These are phyloP conservation scores for Dioszegia aurantiaca DNA, from an alignment of 768 basidiomycete genomes.

Conservation along the genomic window DNA sequence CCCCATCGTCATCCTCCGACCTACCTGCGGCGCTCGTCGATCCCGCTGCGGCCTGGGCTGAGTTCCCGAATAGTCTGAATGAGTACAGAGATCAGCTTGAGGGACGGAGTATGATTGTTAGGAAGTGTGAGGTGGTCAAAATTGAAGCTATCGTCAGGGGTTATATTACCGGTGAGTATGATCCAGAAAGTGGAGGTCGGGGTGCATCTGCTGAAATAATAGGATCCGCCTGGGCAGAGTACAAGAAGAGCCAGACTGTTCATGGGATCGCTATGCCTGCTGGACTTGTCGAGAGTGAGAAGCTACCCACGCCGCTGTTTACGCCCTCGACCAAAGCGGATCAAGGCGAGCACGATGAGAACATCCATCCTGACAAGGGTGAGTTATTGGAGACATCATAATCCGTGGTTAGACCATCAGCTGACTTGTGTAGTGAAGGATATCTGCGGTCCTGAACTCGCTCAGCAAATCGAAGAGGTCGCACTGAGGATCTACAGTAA, in stretches of 20 bases:
- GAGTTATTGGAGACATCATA: constrained; percentile 15
- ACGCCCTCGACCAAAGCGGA: constrained; percentile 98
- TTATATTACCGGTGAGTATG: constrained; percentile 78
- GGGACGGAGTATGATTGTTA: constrained; percentile 86
- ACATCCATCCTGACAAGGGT: constrained; percentile 82
- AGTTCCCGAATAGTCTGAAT: constrained; percentile 77
- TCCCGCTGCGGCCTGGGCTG: constrained; percentile 54
- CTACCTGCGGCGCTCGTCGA: constrained; percentile 22
- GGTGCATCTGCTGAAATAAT: background rate
- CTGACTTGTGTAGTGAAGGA: constrained; percentile 46
- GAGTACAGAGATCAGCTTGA: constrained; percentile 73
- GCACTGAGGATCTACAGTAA: constrained; percentile 51
- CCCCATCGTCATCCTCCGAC: constrained; percentile 7
- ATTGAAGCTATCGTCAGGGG: constrained; percentile 95
- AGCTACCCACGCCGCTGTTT: constrained; percentile 77
- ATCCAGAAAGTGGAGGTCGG: background rate
- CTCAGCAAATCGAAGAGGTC: constrained; percentile 47
- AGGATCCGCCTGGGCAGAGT: constrained; percentile 97
- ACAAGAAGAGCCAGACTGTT: constrained; percentile 79
- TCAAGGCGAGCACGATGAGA: constrained; percentile 90
- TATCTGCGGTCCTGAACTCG: constrained; percentile 51
- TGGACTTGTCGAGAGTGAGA: constrained; percentile 79
- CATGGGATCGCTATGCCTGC: constrained; percentile 76
- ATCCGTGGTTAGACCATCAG: background rate
- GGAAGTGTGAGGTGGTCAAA: constrained; percentile 80